Base-by-base conservation (phyloP, 2,329 filamentous ascomycete genomes). In the Trichoderma simmonsii region DNA sequence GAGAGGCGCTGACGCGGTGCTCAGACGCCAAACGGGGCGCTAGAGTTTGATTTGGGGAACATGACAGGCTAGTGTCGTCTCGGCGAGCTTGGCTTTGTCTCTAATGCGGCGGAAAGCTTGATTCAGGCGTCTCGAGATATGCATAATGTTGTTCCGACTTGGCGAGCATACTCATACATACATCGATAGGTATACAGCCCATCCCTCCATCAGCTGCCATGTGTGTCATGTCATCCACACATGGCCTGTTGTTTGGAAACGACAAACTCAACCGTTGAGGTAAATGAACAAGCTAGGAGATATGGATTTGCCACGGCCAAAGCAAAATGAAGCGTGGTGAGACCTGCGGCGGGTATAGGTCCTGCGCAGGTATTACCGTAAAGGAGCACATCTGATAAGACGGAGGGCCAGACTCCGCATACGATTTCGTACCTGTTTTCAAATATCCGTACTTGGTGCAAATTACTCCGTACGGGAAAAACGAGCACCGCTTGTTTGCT, bases 71-170 rank as follows among this genome's bases (percentile, higher is more conserved):
- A 63, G 48, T 64, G 68, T 62, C 28, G 59, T 71, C 68, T 71
- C 68, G 60, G 68, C 68, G 43, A n/a, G 12, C 68, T 70, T 70
- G 68, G 68, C 68, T 70, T 70, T 64, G 51, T 64, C 66, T 61
- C 66, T 69, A 61, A 61, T 54, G 67, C 67, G 39, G 66, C 67
- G 60, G 34, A 71, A 71, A 71, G 68, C 68, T 71, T 71, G 68
- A 71, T 64, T 71, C 68, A 21, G 51, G 60, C 34, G 26, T 56
- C 64, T 39, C 4, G 67, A 61, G 57, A 70, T 70, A 70, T 70
- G 67, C 67, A 70, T 70, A 70, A 70, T 54, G 67, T 15, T 54
- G 67, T 30, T 62, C 67, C 67, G 67, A 62, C 57, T 62, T 70
- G 67, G 67, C 67, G 36, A 14, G 36, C 59, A 18, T 54, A 21